Base-by-base conservation (phyloP, 192 early-diverging fungal genomes). In the Gryganskiella cystojenkinii region DNA sequence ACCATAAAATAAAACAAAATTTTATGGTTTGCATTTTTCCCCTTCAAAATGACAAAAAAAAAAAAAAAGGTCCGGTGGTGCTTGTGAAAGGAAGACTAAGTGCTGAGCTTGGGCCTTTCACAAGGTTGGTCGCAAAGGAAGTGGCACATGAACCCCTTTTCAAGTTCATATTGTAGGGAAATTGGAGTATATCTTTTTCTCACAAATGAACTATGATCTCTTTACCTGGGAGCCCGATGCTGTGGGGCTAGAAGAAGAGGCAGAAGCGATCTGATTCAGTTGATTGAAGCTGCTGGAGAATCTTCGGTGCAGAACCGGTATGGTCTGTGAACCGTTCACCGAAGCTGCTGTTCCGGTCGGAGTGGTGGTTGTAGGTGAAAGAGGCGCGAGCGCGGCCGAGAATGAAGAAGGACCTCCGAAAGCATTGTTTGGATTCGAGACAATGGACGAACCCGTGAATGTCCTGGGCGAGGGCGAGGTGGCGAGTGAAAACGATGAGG, bases 251-350 rank as follows among this genome's bases (percentile, higher is more conserved):
- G 30, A 40, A 2, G 74, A n/a, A 8, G 66, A 25, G 17, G 72
- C 61, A 3, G 34, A 31, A 11, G 47, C 74, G 25, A 78, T 69
- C 51, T 69, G 65, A 45, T 78, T 78, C 49, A 78, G 47, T 35
- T 78, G 74, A 27, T 69, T 64, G 56, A 78, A 78, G 40, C 66
- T 69, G 50, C 66, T 78, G 3, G 74, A 78, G 61, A 78, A 69
- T 20, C 74, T 53, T 20, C 74, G 33, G 22, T 78, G 74, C 0
- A 78, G 61, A 0, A 69, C 74, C 19, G 74, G 74, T 10, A 61
- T 47, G 22, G 61, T 54, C 49, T 67, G 72, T 3, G 72, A 59
- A 0, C 34, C 11, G 20, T 61, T 22, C 4, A 45, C 35, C 2
- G 49, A 45, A 25, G 58, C 3, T 4, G 14, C 13, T 11, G 20